Evolutionary conservation across 257 asterid genomes (phyloP), one percentile per base, ranked within the genome.

Genomic region (Galeopsis tetrahit): DNA sequence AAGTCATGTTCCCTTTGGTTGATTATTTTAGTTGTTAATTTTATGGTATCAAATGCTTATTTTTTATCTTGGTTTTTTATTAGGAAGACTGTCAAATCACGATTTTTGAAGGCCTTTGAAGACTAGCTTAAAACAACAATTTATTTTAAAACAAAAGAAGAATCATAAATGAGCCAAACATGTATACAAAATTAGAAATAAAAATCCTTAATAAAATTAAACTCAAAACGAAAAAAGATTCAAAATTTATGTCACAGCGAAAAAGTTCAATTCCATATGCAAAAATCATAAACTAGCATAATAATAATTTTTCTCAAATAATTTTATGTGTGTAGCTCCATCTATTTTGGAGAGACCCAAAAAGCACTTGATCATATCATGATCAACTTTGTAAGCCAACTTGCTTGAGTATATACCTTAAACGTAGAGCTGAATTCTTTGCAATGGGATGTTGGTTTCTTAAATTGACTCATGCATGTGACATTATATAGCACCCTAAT

Each of bases 31-130:
- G 10, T 7, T 36, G 46, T 10, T 31, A 33, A 28, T 35, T 71
- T 69, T 32, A 11, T 75, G 75, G 48, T 36, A 15, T n/a, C 34
- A 42, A 17, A 69, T 17, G 65, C 32, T 64, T 63, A 46, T 65
- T 17, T 39, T 36, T 40, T n/a, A 1, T 6, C 42, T 8, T 38
- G 69, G 51, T 15, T 51, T 62, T 62, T 38, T 48, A 62, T 72
- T 36, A 21, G 17, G 52, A 51, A 21, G 28, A 21, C 28, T 21
- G 28, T 21, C 28, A 21, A 21, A 21, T 21, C 28, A 21, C 28
- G 28, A 21, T 21, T 21, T 21, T 21, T 21, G 28, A 21, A 21
- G 28, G 28, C 28, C 28, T 21, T 21, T 21, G 28, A 21, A 21
- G 28, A 21, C 28, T 21, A 21, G 28, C 28, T 21, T 21, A 21